These are phyloP conservation scores for Balansia obtecta DNA, from an alignment of 2,329 filamentous ascomycete genomes.

Conservation along the genomic window DNA sequence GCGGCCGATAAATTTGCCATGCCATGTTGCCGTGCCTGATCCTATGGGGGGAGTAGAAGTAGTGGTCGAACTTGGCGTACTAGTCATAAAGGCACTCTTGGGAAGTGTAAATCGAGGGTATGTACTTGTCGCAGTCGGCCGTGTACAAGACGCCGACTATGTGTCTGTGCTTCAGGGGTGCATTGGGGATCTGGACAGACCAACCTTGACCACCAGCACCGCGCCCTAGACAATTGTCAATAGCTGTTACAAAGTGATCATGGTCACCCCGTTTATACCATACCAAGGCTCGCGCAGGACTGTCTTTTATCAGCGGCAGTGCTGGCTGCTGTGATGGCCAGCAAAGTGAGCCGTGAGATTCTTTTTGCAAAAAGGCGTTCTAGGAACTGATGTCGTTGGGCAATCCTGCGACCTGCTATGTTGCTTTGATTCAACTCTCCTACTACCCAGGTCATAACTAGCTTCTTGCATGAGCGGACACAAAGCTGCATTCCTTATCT, in stretches of 20 bases:
- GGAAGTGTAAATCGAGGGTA: slow-evolving; percentile 12
- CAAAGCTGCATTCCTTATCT: too few species aligned
- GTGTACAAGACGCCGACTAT: slow-evolving; percentile 10
- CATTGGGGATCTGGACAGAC: slow-evolving; percentile 26
- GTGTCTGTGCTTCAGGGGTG: slow-evolving; percentile 13
- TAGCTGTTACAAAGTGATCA: neutral
- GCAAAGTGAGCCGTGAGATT: slow-evolving; percentile 5
- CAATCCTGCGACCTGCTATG: neutral
- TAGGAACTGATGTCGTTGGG: neutral
- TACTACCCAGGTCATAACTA: too few species aligned
- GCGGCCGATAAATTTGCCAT: slow-evolving; percentile 43
- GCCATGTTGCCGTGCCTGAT: slow-evolving; percentile 26
- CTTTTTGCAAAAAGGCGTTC: neutral
- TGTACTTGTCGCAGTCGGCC: slow-evolving; percentile 29
- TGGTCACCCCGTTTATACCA: slow-evolving; percentile 7
- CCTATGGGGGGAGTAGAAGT: slow-evolving; percentile 11
- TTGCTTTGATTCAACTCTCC: too few species aligned
- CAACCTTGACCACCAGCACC: slow-evolving; percentile 35
- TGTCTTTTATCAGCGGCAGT: slow-evolving; percentile 27
- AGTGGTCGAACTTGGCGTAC: slow-evolving; percentile 20
- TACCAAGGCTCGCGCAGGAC: slow-evolving; percentile 23
- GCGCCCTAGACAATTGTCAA: slow-evolving; percentile 13
- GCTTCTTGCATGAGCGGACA: too few species aligned
- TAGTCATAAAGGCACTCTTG: neutral
- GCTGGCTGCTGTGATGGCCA: slow-evolving; percentile 21